These are phyloP conservation scores for Ramaria sp. DNA, from an alignment of 768 basidiomycete species.

Conservation along the genomic window DNA sequence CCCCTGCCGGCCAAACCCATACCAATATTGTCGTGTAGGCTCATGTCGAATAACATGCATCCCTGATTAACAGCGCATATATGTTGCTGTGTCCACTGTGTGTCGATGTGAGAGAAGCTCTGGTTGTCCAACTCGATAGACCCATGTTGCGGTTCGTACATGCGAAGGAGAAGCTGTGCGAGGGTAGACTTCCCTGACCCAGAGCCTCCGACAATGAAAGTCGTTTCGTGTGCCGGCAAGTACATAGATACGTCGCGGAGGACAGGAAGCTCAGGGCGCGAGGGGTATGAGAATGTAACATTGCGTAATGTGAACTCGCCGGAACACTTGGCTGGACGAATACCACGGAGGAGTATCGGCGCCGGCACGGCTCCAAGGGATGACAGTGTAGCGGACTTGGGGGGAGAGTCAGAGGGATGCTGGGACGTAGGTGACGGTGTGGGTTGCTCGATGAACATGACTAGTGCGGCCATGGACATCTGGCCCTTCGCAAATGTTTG, in stretches of 20 bases:
- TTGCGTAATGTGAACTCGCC: constrained; percentile 60
- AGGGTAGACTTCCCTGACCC: constrained; percentile 73
- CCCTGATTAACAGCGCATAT: constrained; percentile 74
- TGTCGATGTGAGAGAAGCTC: constrained; percentile 64
- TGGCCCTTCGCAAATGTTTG: constrained; percentile 77
- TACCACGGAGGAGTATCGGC: constrained; percentile 28
- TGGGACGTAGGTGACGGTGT: constrained; percentile 12
- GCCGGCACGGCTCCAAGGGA: background rate
- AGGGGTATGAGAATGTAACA: constrained; percentile 65
- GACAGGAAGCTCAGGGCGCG: constrained; percentile 51
- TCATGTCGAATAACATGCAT: constrained; percentile 70
- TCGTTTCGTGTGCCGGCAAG: constrained; percentile 61
- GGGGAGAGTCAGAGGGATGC: background rate
- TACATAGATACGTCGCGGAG: constrained; percentile 52
- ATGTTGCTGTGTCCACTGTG: constrained; percentile 52
- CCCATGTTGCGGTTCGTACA: constrained; percentile 63
- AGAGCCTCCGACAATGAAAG: constrained; percentile 71
- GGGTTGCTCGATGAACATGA: constrained; percentile 44
- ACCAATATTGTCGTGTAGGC: constrained; percentile 78
- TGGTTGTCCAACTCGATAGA: constrained; percentile 74
- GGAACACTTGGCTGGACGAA: constrained; percentile 48
- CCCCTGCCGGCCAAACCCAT: constrained; percentile 51
- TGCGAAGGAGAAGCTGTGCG: constrained; percentile 51
- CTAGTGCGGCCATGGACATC: constrained; percentile 58
- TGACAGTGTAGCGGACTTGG: background rate